Evolutionary conservation across 2,329 filamentous ascomycete species (phyloP), one percentile per base, ranked within the genome.

Genomic region (Fusarium multiceps): DNA sequence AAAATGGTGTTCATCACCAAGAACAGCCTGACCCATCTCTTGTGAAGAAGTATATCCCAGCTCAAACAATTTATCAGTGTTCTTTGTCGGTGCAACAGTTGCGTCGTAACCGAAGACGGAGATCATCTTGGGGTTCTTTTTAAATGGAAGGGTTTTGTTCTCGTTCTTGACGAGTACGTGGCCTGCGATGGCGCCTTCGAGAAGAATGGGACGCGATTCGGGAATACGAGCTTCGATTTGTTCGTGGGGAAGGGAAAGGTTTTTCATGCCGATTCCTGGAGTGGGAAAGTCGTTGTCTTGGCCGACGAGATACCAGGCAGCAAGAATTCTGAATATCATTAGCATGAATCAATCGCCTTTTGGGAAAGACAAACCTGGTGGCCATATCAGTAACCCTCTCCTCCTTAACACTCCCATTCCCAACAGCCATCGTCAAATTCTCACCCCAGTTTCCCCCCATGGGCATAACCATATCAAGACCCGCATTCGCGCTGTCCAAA

Each of bases 311-410:
- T 71, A 71, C 68, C 68, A 71, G 2, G 68, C 68, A 2, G 68
- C 68, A 3, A 71, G 12, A 1, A 71, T 71, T 27, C 68, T 71
- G 21, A 21, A 21, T 21, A 21, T 21, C 21, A 21, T 21, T 21
- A 21, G 21, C 21, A 21, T 21, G 21, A 21, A 21, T 21, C 21
- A 21, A 21, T 21, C 21, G 21, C 21, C 21, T 21, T 21, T 21
- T 21, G 21, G 21, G 21, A 21, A 21, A 21, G 23, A 25, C 68
- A 28, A 45, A 65, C 68, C 93, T 89, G 12, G 90, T 91, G 1
- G 88, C 91, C 89, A 95, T 95, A 78, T 97, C 93, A 57, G 92
- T 90, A 2, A 97, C 76, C 27, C 93, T 86, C 76, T 86, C 89
- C 70, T 90, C 88, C 1, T 87, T 87, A 11, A 97, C 82, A 1